Evolutionary conservation across 805 yeast species (phyloP), one percentile per base, ranked within the genome.

Genomic region (Candida methanosorbosa): DNA sequence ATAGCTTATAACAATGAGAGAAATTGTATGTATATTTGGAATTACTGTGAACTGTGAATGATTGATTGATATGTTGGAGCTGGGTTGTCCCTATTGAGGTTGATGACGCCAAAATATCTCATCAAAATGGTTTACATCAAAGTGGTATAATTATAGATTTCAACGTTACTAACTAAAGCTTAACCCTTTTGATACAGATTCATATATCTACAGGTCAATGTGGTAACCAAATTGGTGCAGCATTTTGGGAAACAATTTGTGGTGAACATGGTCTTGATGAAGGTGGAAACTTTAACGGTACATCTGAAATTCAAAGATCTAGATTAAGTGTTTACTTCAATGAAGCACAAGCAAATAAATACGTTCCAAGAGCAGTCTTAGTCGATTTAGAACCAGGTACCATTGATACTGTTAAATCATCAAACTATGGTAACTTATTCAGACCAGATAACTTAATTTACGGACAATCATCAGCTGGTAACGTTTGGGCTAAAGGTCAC

Each of bases 221-320:
- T 77, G 96, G 97, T 78, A 88, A 88, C 75, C 97, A 88, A 68
- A 86, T 88, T 49, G 94, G 94, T 67, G 88, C 94, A 45, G 94
- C 94, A 40, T 84, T 84, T 56, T 84, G 94, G 94, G 88, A 84
- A 65, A 83, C 90, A 30, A 83, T 83, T 50, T 83, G 92, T 66
- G 84, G 83, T 40, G 94, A 83, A 58, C 94, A 83, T 51, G 92
- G 90, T 32, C 68, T 83, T 49, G 90, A 81, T 53, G 65, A 68
- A 46, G 69, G 78, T 45, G 94, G 94, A 46, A 75, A 70, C 58
- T 81, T 78, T 57, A 81, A 76, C 40, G 85, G 80, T 20, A 56
- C 59, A 9, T 63, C 65, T 33, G 77, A 72, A 37, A 54, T 72
- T 35, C 79, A 74, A 57, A 72, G 48, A 38, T 41, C 61, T 18